Base-by-base conservation (phyloP, 352 stramenopile species). In the Pythium guiyangense region DNA sequence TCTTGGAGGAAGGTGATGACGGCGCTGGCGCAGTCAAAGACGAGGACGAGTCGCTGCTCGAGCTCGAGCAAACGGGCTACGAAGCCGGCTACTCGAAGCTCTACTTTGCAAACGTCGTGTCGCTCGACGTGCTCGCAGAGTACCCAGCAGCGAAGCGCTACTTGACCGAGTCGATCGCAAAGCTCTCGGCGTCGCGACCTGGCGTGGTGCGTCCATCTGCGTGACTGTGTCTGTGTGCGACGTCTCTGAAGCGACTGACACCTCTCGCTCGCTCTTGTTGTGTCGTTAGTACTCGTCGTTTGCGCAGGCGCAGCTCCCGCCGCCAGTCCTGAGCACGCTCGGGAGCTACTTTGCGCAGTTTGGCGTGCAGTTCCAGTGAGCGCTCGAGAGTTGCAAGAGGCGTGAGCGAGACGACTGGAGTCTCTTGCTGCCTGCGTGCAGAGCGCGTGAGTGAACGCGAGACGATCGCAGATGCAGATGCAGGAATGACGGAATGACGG, bases 51-150 rank as follows among this genome's bases (percentile, higher is more conserved):
- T 79, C 70, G 37, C 64, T 92, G 46, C 66, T 88, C 22, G 86
- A 90, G 29, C 62, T 92, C 39, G 78, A 92, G 54, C 69, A 92
- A 57, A 90, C 86, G 3, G 83, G 88, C 26, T 98, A 98, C 62
- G 94, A 98, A 81, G 86, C 94, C 37, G 89, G 90, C 10, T 98
- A 95, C 71, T 97, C 94, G 15, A 92, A 94, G 57, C 69, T 98
- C 18, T 92, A 96, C 59, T 97, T 97, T 71, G 94, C 94, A 12
- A 89, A 81, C 1, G 78, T 90, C 37, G 77, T 86, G 39, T 63
- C 77, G 1, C 77, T 92, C 50, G 95, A 98, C 70, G 79, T 86
- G 29, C 86, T 98, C 56, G 60, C 76, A 17, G 84, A 96, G 50
- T 86, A 96, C 61, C 64, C 73, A 0, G 52, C 66, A 6, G 59